Evolutionary conservation across 1,284 basidiomycete species (phyloP), one percentile per base, ranked within the genome.

Genomic region (Vanrija humicola): DNA sequence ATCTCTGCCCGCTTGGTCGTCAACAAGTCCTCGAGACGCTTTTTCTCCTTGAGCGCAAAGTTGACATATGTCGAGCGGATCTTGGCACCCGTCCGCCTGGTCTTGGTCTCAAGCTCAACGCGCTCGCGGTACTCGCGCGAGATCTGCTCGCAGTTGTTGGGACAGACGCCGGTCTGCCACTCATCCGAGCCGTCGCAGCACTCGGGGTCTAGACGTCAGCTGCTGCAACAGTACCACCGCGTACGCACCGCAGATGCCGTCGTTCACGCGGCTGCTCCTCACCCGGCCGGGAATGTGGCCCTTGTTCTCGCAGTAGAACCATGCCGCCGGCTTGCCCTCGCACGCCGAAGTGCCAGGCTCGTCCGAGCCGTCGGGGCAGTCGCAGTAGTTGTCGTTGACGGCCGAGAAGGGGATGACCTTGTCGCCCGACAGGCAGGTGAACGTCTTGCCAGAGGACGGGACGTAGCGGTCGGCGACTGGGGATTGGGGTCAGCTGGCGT

Each of bases 101-200:
- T 75, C 78, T 91, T 94, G 43, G 81, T 80, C 65, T 88, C 85
- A 16, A 83, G 86, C 45, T 87, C 86, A 34, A 78, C 74, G 65
- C 83, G 82, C 70, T 83, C 83, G 58, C 84, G 79, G 73, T 89
- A 84, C 45, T 74, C 84, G 56, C 84, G 83, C 1, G 92, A 90
- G 39, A 90, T 81, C 67, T 88, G 83, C 46, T 82, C 82, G 71
- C 95, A 99, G 6, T 78, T 78, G 72, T 98, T 86, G 19, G 83
- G 80, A 70, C 95, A 99, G 12, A 86, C 79, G 5, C 90, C 90
- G 8, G 70, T 66, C 34, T 52, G 56, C 70, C 69, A 75, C 75
- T 99, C 95, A 73, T 99, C 95, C 0, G 90, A 90, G n/a, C 96
- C 96, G 69, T 99, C 95, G 72, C 95, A 98, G 72, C 96, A 99